phyloP scores from a whole-genome alignment of 176 grass and related monocot species.

The Tuctoria greenei region DNA sequence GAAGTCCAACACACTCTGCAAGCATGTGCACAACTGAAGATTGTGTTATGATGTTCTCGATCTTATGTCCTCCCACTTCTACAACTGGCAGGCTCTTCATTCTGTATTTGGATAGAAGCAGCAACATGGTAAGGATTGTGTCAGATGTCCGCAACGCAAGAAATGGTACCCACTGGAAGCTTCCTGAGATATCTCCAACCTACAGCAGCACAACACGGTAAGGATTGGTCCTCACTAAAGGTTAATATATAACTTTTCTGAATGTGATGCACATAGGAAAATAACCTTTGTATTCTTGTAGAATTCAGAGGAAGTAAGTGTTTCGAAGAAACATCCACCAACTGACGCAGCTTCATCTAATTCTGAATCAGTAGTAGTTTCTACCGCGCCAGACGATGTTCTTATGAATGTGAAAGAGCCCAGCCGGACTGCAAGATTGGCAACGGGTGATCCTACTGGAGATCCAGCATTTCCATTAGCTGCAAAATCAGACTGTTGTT shows the following conservation, averaged over 20 bases:
- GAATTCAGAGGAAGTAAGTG: conserved; percentile 88
- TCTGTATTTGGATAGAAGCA: conserved; percentile 92
- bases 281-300: conserved; percentile 97
- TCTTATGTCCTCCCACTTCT: conserved; percentile 75
- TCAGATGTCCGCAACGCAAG: conserved; percentile 91
- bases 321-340: conserved; percentile 85
- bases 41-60: conserved; percentile 95
- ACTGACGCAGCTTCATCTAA: conserved; percentile 58
- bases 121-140: conserved; percentile 91
- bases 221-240: not conserved
- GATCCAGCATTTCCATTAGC: conserved; percentile 46
- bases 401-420: conserved; percentile 65
- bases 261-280: conserved; percentile 19
- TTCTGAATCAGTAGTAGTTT: conserved; percentile 43
- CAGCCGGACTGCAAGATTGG: conserved; percentile 42
- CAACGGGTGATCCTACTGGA: conserved; percentile 49
- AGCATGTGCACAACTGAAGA: conserved; percentile 93
- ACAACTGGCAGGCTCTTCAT: conserved; percentile 97
- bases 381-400: conserved; percentile 52
- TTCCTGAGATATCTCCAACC: conserved; percentile 86
- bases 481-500: conserved; percentile 60
- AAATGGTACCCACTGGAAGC: conserved; percentile 96
- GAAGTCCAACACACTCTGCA: conserved; percentile 87
- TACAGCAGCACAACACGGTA: conserved; percentile 23
- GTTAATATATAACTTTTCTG: not conserved